Conservation (phyloP, 176 grass and related monocot species). For the Oryza punctata region DNA sequence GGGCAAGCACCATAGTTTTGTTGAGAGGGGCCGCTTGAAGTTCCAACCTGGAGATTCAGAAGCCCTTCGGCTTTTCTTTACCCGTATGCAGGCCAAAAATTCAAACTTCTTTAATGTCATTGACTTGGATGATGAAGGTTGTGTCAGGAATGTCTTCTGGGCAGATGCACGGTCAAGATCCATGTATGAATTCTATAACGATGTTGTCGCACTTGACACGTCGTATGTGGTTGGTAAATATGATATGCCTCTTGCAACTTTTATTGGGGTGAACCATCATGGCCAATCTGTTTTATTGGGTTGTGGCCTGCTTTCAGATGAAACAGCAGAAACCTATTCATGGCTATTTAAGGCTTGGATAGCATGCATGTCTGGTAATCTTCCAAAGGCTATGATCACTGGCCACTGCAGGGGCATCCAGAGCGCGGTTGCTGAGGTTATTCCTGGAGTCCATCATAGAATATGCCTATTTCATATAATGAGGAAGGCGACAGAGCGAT, state of each 20-base stretch:
- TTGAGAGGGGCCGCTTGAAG: constrained; percentile 73
- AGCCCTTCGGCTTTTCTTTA: constrained; percentile 84
- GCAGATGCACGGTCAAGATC: constrained; percentile 86
- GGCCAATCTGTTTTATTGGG: constrained; percentile 80
- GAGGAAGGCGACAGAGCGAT: constrained; percentile 68
- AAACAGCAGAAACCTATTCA: constrained; percentile 80
- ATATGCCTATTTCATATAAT: constrained; percentile 92
- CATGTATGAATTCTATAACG: constrained; percentile 83
- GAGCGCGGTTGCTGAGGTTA: constrained; percentile 73
- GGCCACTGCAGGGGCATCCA: constrained; percentile 79
- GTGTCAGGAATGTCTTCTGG: constrained; percentile 80
- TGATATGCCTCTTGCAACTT: constrained; percentile 85
- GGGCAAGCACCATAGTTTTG: constrained; percentile 66
- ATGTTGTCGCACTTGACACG: constrained; percentile 77
- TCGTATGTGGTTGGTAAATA: constrained; percentile 73
- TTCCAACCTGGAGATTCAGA: constrained; percentile 84
- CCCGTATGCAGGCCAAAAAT: constrained; percentile 95
- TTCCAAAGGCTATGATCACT: constrained; percentile 83
- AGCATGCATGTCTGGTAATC: constrained; percentile 88
- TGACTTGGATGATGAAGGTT: constrained; percentile 86
- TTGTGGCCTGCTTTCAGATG: constrained; percentile 79
- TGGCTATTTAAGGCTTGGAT: constrained; percentile 93
- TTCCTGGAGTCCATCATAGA: constrained; percentile 78
- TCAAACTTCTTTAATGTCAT: constrained; percentile 82
- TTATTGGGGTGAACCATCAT: constrained; percentile 92